Conservation (phyloP, 1,284 basidiomycete genomes). For the Ganoderma resinaceum region DNA sequence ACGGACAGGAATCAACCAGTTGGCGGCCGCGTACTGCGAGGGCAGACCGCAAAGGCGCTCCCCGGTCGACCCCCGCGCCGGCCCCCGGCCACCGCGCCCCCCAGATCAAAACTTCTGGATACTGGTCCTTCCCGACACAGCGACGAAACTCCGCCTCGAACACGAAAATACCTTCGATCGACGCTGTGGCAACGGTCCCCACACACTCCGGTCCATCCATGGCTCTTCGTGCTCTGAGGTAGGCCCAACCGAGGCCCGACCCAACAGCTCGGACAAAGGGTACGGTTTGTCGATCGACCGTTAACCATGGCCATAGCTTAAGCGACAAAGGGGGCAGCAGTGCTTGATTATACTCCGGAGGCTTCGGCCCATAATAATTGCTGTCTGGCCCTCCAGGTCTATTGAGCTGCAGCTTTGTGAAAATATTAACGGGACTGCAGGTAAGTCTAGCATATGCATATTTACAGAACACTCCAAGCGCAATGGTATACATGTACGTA, state of each 20-base stretch:
- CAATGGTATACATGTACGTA: conserved; percentile 31
- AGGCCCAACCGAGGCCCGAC: too few relatives aligned
- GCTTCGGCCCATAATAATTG: too few relatives aligned
- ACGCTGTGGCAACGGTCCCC: neutral
- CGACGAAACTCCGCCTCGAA: neutral
- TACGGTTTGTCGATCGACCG: too few relatives aligned
- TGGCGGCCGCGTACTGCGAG: conserved; percentile 18
- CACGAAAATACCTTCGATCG: neutral
- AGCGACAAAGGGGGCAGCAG: too few relatives aligned
- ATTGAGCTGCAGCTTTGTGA: neutral
- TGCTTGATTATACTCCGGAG: too few relatives aligned
- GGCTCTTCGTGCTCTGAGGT: too few relatives aligned
- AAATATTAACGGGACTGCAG: neutral
- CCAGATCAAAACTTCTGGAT: neutral
- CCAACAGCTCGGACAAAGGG: too few relatives aligned
- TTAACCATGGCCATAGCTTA: too few relatives aligned
- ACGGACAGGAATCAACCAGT: conserved; percentile 32
- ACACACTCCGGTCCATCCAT: neutral
- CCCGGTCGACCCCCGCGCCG: neutral
- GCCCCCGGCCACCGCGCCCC: conserved; percentile 1
- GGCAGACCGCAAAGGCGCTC: conserved; percentile 10
- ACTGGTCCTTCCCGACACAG: neutral
- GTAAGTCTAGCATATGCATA: conserved; percentile 19
- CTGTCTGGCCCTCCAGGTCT: neutral
- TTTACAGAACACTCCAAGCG: conserved; percentile 26